A percentile compares a stretch with the other conserved stretches of the same genome.
Evolutionary conservation across 805 yeast species (phyloP).

Genomic region (Groenewaldozyma tartarivorans): DNA sequence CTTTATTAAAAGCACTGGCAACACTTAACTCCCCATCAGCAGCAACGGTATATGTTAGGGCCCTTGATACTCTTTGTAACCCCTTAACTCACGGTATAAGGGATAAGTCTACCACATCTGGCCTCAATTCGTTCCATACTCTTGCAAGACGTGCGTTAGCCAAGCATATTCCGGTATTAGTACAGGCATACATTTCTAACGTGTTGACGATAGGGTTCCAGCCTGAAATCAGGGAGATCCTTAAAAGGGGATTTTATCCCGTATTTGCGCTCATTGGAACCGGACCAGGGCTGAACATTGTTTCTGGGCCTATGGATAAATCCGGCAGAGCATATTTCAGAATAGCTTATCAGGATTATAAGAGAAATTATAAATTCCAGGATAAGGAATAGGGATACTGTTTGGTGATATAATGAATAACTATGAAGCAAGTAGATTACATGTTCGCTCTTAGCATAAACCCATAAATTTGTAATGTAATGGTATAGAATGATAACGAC

Average conservation of each 20-base stretch:
- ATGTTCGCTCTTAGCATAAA: no score
- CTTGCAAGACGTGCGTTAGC: constrained; percentile 52
- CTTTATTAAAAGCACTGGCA: constrained; percentile 42
- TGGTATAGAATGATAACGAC: no score
- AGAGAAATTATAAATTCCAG: no score
- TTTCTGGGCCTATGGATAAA: constrained; percentile 56
- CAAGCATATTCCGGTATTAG: constrained; percentile 48
- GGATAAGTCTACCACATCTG: constrained; percentile 25
- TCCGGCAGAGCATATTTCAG: constrained; percentile 62
- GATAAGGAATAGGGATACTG: no score
- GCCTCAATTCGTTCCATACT: constrained; percentile 46
- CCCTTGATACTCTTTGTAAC: constrained; percentile 63
- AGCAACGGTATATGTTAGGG: constrained; percentile 45
- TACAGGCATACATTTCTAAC: constrained; percentile 48
- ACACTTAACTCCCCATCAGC: constrained; percentile 24
- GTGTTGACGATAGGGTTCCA: constrained; percentile 44
- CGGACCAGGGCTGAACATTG: constrained; percentile 51
- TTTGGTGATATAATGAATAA: no score
- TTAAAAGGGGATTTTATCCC: constrained; percentile 49
- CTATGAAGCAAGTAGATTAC: no score
- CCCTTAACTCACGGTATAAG: constrained; percentile 37
- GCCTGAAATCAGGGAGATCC: constrained; percentile 35
- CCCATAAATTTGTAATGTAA: no score
- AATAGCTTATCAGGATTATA: constrained; percentile 61
- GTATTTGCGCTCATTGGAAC: constrained; percentile 62